Evolutionary conservation across 805 yeast genomes (phyloP).

Genomic region (Yamadazyma philogaea): DNA sequence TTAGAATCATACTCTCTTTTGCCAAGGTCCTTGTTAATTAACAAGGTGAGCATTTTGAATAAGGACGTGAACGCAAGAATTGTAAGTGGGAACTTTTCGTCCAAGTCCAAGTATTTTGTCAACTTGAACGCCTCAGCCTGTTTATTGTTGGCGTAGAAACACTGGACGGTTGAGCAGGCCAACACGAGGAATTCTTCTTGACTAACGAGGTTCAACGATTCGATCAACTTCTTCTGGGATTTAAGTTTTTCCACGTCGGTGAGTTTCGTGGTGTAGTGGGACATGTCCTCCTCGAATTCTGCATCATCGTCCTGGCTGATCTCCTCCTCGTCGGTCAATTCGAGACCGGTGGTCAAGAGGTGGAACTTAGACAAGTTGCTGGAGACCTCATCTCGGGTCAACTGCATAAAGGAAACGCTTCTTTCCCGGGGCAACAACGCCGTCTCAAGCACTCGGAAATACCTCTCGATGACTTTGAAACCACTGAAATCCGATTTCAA

Average conservation of each 20-base stretch:
- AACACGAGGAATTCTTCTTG: slow-evolving; percentile 36
- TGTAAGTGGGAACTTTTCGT: slow-evolving; percentile 19
- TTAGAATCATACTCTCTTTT: slow-evolving; percentile 13
- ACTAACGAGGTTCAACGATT: slow-evolving; percentile 29
- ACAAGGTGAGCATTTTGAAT: slow-evolving; percentile 16
- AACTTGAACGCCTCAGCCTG: slow-evolving; percentile 20
- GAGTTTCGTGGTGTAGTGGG: not conserved
- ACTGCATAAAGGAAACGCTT: slow-evolving; percentile 19
- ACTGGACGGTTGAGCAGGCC: slow-evolving; percentile 23
- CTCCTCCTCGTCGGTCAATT: slow-evolving; percentile 29
- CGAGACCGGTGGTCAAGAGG: slow-evolving; percentile 24
- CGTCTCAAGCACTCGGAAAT: slow-evolving; percentile 23
- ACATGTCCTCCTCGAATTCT: slow-evolving; percentile 13
- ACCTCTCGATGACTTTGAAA: slow-evolving; percentile 12
- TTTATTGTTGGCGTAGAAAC: slow-evolving; percentile 15
- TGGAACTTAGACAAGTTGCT: slow-evolving; percentile 21
- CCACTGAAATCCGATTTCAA: not conserved
- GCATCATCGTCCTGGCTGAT: slow-evolving; percentile 16
- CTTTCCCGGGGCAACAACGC: slow-evolving; percentile 20
- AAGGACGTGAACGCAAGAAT: slow-evolving; percentile 33
- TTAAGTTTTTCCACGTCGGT: not conserved
- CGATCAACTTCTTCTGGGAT: slow-evolving; percentile 21
- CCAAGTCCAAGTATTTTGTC: slow-evolving; percentile 23
- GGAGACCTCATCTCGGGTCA: slow-evolving; percentile 19
- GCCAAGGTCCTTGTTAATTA: slow-evolving; percentile 7